A percentile compares a stretch with the other conserved stretches of the same genome.
Evolutionary conservation across 257 asterid species (phyloP).

Genomic region (Parsonsia alboflavescens): DNA sequence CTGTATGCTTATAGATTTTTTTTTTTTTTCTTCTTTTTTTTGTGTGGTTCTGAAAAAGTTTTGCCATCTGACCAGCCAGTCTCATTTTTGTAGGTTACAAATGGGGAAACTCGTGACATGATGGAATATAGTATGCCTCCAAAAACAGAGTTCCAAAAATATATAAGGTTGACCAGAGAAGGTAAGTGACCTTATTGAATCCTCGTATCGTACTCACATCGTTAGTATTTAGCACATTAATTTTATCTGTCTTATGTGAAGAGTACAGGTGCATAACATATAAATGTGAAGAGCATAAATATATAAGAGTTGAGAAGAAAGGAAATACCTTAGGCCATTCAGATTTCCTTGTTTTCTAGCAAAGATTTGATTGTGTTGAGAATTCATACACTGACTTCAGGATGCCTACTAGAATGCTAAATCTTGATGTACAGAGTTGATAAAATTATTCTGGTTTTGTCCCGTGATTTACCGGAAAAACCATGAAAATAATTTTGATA

Average conservation of each 20-base stretch:
- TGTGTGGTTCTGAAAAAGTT: background rate
- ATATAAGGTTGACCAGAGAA: slow-evolving; percentile 49
- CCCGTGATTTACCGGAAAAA: too few species aligned
- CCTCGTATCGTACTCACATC: too few species aligned
- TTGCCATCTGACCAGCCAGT: slow-evolving; percentile 5
- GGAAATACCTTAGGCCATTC: too few species aligned
- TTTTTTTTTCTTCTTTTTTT: background rate
- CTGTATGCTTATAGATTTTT: slow-evolving; percentile 28
- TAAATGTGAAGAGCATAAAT: too few species aligned
- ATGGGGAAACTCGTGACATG: slow-evolving; percentile 52
- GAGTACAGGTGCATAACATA: too few species aligned
- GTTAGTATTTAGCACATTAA: too few species aligned
- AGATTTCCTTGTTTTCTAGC: background rate
- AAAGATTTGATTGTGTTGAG: background rate
- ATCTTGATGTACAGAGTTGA: background rate
- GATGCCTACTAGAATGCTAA: background rate
- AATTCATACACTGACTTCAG: background rate
- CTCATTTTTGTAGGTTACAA: slow-evolving; percentile 27
- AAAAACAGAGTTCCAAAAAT: slow-evolving; percentile 56
- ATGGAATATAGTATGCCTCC: slow-evolving; percentile 62
- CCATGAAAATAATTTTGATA: too few species aligned
- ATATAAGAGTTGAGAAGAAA: background rate
- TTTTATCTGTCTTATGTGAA: too few species aligned
- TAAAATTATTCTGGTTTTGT: too few species aligned
- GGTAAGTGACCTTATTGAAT: slow-evolving; percentile 18